Conservation (phyloP, 106 monocot species). For the Allium cepa region DNA sequence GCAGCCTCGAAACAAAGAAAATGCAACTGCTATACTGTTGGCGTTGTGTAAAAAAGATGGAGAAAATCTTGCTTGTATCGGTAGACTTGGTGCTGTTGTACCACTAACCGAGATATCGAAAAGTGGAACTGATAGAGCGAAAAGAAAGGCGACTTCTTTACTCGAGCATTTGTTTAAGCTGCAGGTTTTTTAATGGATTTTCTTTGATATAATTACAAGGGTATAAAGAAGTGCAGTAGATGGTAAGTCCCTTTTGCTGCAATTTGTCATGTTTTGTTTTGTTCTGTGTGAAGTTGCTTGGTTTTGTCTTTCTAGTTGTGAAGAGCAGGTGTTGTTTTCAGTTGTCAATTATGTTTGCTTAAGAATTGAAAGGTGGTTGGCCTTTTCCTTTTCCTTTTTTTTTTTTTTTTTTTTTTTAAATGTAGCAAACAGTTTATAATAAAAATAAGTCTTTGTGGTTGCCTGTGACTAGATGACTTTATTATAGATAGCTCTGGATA, state of each 20-base stretch:
- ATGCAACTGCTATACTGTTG: slow-evolving; percentile 67
- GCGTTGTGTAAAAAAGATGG: slow-evolving; percentile 49
- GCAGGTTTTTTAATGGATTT: slow-evolving; percentile 19
- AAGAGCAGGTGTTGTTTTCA: too few species aligned
- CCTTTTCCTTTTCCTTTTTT: too few species aligned
- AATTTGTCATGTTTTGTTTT: slow-evolving; percentile 1
- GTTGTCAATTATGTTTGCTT: too few species aligned
- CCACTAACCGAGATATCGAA: slow-evolving; percentile 36
- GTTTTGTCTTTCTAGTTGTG: too few species aligned
- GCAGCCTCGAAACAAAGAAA: slow-evolving; percentile 64
- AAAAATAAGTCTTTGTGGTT: too few species aligned
- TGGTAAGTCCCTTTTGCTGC: background rate
- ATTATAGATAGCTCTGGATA: too few species aligned
- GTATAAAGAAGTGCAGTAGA: slow-evolving; percentile 4
- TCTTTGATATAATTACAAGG: background rate
- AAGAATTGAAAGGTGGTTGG: too few species aligned
- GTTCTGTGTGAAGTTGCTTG: slow-evolving; percentile 5
- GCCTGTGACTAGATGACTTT: too few species aligned
- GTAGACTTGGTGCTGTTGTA: slow-evolving; percentile 32
- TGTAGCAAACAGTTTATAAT: too few species aligned
- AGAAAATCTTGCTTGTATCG: slow-evolving; percentile 40
- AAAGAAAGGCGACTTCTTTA: slow-evolving; percentile 61
- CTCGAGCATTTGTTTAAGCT: slow-evolving; percentile 60
- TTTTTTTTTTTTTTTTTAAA: too few species aligned
- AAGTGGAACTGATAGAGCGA: slow-evolving; percentile 69